A percentile compares a stretch with the other conserved stretches of the same genome.
These are phyloP conservation scores for Ceratonia siliqua DNA, from an alignment of 306 rosid species.

Conservation along the genomic window DNA sequence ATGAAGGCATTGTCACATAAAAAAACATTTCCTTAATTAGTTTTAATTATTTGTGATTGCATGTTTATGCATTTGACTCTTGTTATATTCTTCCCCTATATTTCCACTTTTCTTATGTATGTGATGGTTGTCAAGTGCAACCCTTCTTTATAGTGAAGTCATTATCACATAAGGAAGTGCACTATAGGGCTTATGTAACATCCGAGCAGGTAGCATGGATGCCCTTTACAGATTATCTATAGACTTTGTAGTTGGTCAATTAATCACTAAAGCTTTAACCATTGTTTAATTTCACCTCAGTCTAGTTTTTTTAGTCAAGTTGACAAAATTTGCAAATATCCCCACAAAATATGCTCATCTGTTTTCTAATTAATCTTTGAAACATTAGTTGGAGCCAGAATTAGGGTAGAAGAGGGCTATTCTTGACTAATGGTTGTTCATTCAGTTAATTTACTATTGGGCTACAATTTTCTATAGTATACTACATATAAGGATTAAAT, in stretches of 20 bases:
- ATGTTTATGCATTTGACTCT: not conserved
- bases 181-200: conserved; percentile 97
- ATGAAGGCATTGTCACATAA: no score
- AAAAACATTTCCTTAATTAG: not conserved
- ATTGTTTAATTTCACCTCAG: not conserved
- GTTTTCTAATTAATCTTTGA: not conserved
- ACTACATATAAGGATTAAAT: not conserved
- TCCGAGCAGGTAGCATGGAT: conserved; percentile 78
- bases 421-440: not conserved
- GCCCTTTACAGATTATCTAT: conserved; percentile 8
- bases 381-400: conserved; percentile 2
- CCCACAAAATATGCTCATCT: not conserved
- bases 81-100: not conserved
- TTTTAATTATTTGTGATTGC: not conserved
- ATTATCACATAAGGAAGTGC: conserved; percentile 91
- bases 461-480: not conserved
- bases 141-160: conserved; percentile 87
- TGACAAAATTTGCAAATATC: not conserved
- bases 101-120: not conserved
- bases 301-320: not conserved
- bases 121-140: conserved; percentile 66
- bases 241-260: not conserved
- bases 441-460: not conserved
- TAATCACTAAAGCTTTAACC: not conserved
- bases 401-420: not conserved